These are phyloP conservation scores for Metschnikowia henanensis DNA, from an alignment of 805 yeast species.

Conservation along the genomic window DNA sequence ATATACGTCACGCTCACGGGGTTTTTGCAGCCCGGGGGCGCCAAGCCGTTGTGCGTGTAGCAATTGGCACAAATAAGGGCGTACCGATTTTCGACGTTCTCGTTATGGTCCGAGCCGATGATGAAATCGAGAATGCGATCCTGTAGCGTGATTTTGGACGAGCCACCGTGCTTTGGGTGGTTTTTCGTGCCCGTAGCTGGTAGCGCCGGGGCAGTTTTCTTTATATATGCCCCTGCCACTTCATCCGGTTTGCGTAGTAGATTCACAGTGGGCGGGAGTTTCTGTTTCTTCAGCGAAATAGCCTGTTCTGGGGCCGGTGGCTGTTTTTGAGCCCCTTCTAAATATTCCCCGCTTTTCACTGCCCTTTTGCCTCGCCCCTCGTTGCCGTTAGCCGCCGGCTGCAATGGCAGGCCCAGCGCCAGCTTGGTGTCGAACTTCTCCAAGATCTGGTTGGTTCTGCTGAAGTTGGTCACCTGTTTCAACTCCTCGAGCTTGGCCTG, in stretches of 20 bases:
- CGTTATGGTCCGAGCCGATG: slow-evolving; percentile 61
- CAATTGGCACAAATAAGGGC: slow-evolving; percentile 76
- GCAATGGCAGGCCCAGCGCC: background rate
- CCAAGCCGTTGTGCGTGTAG: slow-evolving; percentile 73
- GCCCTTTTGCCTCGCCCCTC: background rate
- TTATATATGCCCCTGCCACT: too few species aligned
- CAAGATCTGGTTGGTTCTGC: slow-evolving; percentile 72
- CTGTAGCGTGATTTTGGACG: slow-evolving; percentile 24
- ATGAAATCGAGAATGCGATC: slow-evolving; percentile 40
- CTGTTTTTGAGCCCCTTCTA: too few species aligned
- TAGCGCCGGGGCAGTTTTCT: too few species aligned
- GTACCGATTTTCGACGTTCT: slow-evolving; percentile 55
- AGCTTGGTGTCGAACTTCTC: slow-evolving; percentile 44
- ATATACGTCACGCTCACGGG: slow-evolving; percentile 53
- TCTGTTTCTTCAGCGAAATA: background rate
- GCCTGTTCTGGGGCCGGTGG: background rate
- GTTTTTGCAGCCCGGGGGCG: slow-evolving; percentile 60
- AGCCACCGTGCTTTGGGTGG: background rate
- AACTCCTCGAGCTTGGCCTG: slow-evolving; percentile 60
- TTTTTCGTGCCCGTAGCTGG: too few species aligned
- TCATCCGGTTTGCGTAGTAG: background rate
- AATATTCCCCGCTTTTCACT: background rate
- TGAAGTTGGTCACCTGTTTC: slow-evolving; percentile 71
- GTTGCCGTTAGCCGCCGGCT: background rate
- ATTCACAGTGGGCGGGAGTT: slow-evolving; percentile 8